Evolutionary conservation across 495 filamentous ascomycete genomes (phyloP), one percentile per base, ranked within the genome.

Genomic region (Poronia punctata): DNA sequence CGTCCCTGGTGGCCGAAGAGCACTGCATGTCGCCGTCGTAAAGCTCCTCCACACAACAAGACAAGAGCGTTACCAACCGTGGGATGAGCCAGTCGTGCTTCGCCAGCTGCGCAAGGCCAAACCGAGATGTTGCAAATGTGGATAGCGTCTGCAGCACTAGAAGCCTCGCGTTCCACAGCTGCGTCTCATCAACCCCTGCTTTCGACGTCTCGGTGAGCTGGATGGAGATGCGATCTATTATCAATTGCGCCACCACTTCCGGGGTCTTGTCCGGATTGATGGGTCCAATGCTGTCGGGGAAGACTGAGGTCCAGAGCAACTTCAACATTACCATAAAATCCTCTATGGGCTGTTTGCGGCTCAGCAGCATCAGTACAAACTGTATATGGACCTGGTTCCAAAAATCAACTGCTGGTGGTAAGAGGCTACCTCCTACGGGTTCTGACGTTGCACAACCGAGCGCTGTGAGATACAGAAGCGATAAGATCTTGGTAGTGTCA

Each of bases 351-450:
- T 70, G 67, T 31, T 67, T 71, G 11, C 61, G 60, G 11, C 56
- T 64, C 2, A 73, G 56, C 38, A 69, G 59, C 28, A 63, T 36
- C 31, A 68, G 53, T 12, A 70, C 57, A 35, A 71, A 70, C n/a
- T 71, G 61, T 4, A 66, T 50, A n/a, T 68, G 61, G 10, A 73
- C 61, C 16, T 52, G 53, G 35, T 52, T 55, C 69, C 69, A 73
- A 37, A 71, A 70, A 22, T 61, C 54, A 4, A 48, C 38, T 4
- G 52, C 58, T 11, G 62, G 59, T 1, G 55, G 48, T 1, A 37
- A 35, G 4, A 47, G 24, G 21, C 45, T 43, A 32, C 49, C 49
- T 7, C 24, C 46, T 11, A 49, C 39, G 1, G 53, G 46, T 4
- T 47, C 34, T 11, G 50, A 45, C 4, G 54, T 52, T 5, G 60